Base-by-base conservation (phyloP, 345 rosid genomes). In the Syzygium jambos region DNA sequence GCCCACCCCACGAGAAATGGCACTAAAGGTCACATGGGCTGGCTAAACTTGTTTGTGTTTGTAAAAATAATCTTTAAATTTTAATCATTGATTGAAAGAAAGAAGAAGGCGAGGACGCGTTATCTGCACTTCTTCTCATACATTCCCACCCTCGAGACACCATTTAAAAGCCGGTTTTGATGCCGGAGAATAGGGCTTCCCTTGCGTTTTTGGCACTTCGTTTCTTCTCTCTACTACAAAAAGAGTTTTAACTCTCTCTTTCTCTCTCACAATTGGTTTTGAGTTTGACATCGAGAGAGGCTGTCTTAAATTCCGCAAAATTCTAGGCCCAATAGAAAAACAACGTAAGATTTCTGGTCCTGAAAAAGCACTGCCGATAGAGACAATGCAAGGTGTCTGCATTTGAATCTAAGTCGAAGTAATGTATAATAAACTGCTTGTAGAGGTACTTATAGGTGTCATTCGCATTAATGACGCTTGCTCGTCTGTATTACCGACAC, bases 1-100 rank as follows among this genome's bases (percentile, higher is more conserved):
- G 80, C 80, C 80, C 80, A 21, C 19, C 80, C 80, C 93, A 92
- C 86, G 93, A 89, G 94, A 94, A 94, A 88, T 90, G 93, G 95
- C 90, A 85, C 89, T 87, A 92, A 89, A 92, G 84, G 86, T 97
- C 98, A 97, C 99, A 95, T 96, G 98, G 98, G 87, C 86, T 57
- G 98, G 88, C 86, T 57, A 91, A 94, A 92, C 97, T 73, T 93
- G 51, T 89, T 93, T 90, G 90, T 86, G 89, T 80, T 86, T 90
- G 88, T 93, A 95, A 91, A 80, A 93, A 95, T 91, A 78, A 86
- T 23, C 86, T n/a, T 29, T 53, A 87, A 17, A 78, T 23, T 15
- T 15, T 16, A 16, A 27, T 90, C 78, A 88, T 57, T 29, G 15
- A 34, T 85, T 78, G 17, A 38, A 46, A 77, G 29, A 63, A 87